Evolutionary conservation across 2,329 filamentous ascomycete species (phyloP).

Genomic region (Pestalotiopsis sp.): DNA sequence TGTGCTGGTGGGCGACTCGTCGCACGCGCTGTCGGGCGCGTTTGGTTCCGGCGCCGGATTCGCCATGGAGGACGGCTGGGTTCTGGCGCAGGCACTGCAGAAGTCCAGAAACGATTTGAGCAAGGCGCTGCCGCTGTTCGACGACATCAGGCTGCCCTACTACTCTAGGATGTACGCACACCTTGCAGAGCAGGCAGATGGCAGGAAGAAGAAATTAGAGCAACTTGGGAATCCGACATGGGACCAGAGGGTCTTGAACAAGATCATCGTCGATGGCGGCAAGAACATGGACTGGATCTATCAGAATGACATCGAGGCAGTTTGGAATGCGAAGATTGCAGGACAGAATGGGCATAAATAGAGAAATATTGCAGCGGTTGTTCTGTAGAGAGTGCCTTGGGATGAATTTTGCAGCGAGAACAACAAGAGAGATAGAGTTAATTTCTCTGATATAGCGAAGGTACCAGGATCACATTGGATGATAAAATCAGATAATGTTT

Average conservation of each 20-base stretch:
- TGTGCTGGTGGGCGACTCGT: constrained; percentile 56
- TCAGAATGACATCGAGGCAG: constrained; percentile 23
- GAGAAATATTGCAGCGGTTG: background rate
- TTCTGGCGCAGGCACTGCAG: constrained; percentile 28
- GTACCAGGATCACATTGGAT: no score
- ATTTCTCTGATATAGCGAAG: no score
- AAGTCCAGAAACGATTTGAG: constrained; percentile 25
- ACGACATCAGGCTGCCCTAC: constrained; percentile 30
- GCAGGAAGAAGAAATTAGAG: constrained; percentile 18
- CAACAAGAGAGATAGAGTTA: background rate
- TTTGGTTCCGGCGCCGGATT: constrained; percentile 40
- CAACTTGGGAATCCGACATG: constrained; percentile 20
- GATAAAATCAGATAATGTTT: no score
- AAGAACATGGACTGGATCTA: constrained; percentile 29
- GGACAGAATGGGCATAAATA: background rate
- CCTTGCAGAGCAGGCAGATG: constrained; percentile 20
- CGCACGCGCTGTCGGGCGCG: constrained; percentile 53
- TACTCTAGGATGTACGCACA: constrained; percentile 32
- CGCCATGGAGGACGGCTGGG: constrained; percentile 36
- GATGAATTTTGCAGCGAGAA: background rate
- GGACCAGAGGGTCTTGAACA: constrained; percentile 24
- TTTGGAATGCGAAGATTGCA: constrained; percentile 19
- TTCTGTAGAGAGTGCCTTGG: background rate
- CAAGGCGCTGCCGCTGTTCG: constrained; percentile 28
- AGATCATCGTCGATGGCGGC: constrained; percentile 27